Conservation (phyloP, 768 basidiomycete genomes). For the Amylocystis lapponica region DNA sequence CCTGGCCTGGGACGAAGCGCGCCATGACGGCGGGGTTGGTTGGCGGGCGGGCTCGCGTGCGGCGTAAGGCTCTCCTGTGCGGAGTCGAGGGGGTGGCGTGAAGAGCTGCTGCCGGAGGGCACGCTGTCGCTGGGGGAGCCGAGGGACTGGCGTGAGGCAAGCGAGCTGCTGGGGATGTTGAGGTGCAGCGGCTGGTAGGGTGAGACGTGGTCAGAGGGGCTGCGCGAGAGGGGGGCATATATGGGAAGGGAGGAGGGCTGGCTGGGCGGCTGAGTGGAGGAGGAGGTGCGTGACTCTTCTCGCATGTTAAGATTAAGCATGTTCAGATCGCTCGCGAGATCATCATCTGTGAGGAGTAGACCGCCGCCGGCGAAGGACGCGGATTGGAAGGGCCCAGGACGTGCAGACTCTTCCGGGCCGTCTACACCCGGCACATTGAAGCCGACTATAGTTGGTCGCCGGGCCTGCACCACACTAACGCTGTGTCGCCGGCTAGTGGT, state of each 20-base stretch:
- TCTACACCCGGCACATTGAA: constrained; percentile 57
- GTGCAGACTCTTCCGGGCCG: constrained; percentile 33
- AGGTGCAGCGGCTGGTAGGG: constrained; percentile 62
- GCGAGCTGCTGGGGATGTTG: constrained; percentile 44
- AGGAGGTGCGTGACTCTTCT: constrained; percentile 31
- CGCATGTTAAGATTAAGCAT: constrained; percentile 49
- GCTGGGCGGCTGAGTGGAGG: constrained; percentile 49
- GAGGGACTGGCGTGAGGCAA: constrained; percentile 41
- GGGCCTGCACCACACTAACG: constrained; percentile 76
- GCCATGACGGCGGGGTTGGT: constrained; percentile 40
- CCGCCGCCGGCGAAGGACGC: constrained; percentile 37
- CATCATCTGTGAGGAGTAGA: constrained; percentile 71
- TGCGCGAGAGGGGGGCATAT: constrained; percentile 63
- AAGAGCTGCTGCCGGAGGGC: constrained; percentile 46
- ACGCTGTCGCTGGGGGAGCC: constrained; percentile 63
- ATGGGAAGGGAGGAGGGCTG: constrained; percentile 75
- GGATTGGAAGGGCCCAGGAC: constrained; percentile 23
- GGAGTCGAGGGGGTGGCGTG: constrained; percentile 40
- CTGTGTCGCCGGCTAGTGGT: constrained; percentile 81
- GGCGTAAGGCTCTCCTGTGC: constrained; percentile 27
- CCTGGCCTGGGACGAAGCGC: constrained; percentile 60
- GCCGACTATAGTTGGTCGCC: constrained; percentile 58
- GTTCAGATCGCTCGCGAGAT: constrained; percentile 68
- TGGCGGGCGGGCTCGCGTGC: constrained; percentile 23
- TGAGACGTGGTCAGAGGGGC: constrained; percentile 49